A percentile compares a stretch with the other conserved stretches of the same genome.
These are phyloP conservation scores for Camellia sinensis DNA, from an alignment of 148 eudicot species.

Conservation along the genomic window DNA sequence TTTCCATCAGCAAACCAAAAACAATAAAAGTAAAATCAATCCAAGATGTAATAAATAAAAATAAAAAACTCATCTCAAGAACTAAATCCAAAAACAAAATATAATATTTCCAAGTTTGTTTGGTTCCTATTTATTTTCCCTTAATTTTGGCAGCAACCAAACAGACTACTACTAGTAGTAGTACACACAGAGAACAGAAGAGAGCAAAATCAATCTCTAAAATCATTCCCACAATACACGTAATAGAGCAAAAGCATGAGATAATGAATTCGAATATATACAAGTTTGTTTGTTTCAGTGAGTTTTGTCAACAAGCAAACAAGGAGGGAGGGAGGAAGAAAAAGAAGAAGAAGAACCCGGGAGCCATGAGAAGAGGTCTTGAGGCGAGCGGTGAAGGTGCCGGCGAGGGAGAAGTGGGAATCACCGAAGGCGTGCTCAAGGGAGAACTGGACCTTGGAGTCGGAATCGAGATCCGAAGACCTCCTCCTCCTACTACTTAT, in stretches of 20 bases:
- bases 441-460: slow-evolving; percentile 69
- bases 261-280: not conserved
- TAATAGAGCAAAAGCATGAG: not conserved
- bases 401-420: slow-evolving; percentile 70
- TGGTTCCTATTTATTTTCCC: not conserved
- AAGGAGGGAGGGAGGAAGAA: not conserved
- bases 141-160: not conserved
- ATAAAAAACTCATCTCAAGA: too few relatives aligned
- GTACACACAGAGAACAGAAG: not conserved
- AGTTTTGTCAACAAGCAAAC: not conserved
- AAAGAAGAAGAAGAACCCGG: slow-evolving; percentile 50
- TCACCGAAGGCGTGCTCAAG: slow-evolving; percentile 90
- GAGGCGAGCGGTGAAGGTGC: slow-evolving; percentile 79
- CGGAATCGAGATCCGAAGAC: slow-evolving; percentile 62
- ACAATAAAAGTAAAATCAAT: too few relatives aligned
- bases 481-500: slow-evolving; percentile 24
- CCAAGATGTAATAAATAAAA: too few relatives aligned
- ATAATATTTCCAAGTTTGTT: too few relatives aligned
- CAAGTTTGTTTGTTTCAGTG: not conserved
- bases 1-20: too few relatives aligned
- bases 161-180: too few relatives aligned
- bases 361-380: slow-evolving; percentile 78
- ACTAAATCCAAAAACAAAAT: too few relatives aligned
- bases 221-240: not conserved
- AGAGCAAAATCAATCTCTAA: not conserved